Conservation (phyloP, 1,284 basidiomycete genomes). For the Somion occarium region DNA sequence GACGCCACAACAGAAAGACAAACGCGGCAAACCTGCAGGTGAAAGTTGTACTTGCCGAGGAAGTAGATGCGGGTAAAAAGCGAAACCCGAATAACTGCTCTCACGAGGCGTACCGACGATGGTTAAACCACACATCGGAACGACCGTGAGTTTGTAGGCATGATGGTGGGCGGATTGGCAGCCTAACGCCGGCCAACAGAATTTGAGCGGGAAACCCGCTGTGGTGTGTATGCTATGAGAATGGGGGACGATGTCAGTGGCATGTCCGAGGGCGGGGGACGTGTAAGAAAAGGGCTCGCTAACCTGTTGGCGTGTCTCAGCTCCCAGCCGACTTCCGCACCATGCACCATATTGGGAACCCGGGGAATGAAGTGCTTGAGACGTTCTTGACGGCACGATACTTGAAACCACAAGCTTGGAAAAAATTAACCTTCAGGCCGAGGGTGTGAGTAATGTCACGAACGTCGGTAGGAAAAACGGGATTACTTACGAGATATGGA, state of each 20-base stretch:
- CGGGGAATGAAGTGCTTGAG: slow-evolving; percentile 16
- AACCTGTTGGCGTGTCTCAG: too few species aligned
- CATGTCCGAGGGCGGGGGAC: too few species aligned
- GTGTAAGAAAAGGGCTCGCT: too few species aligned
- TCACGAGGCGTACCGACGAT: too few species aligned
- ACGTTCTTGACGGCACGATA: slow-evolving; percentile 26
- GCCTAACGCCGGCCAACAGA: neutral
- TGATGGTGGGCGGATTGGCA: neutral
- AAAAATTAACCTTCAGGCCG: slow-evolving; percentile 20
- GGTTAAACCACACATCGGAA: too few species aligned
- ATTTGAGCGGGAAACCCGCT: neutral
- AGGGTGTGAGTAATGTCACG: neutral
- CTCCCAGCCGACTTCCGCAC: slow-evolving; percentile 15
- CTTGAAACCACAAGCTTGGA: slow-evolving; percentile 19
- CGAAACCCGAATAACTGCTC: too few species aligned
- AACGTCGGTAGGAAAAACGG: slow-evolving; percentile 1
- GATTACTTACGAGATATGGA: slow-evolving; percentile 19
- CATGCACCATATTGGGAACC: slow-evolving; percentile 27
- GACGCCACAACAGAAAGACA: too few species aligned
- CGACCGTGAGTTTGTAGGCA: too few species aligned
- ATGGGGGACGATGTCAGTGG: too few species aligned
- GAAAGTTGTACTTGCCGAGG: too few species aligned
- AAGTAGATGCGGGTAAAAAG: too few species aligned
- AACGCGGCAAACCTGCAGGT: too few species aligned
- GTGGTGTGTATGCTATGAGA: neutral